phyloP scores from a whole-genome alignment of 805 yeast species.

The Hanseniaspora lindneri region DNA sequence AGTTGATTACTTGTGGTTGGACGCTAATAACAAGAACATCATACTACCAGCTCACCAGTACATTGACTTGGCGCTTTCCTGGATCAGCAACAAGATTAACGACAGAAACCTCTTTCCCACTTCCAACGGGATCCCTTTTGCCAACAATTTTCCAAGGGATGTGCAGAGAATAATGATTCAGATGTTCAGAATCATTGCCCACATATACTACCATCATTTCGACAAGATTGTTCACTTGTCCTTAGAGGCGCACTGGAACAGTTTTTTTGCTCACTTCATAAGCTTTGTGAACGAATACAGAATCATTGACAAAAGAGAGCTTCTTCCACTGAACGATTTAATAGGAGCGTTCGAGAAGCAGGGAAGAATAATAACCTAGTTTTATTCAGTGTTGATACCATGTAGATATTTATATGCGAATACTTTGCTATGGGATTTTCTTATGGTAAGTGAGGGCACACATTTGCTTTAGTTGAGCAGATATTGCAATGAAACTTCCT shows the following conservation, averaged over 20 bases:
- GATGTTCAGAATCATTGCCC: constrained; percentile 92
- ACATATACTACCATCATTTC: constrained; percentile 86
- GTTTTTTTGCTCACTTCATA: constrained; percentile 87
- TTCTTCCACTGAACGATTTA: constrained; percentile 65
- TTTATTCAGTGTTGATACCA: too few relatives aligned
- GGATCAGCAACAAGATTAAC: constrained; percentile 78
- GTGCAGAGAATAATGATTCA: constrained; percentile 80
- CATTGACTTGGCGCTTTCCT: constrained; percentile 79
- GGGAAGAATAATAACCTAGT: constrained; percentile 52
- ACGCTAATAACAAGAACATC: constrained; percentile 63
- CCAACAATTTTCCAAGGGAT: constrained; percentile 69
- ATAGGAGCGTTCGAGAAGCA: constrained; percentile 73
- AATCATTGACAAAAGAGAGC: constrained; percentile 64
- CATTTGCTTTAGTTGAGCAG: too few relatives aligned
- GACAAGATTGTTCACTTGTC: constrained; percentile 86
- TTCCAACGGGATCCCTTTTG: constrained; percentile 75
- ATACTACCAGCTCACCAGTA: constrained; percentile 87
- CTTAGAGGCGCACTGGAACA: constrained; percentile 95
- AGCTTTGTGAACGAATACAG: constrained; percentile 77
- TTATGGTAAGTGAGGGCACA: too few relatives aligned
- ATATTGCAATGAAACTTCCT: too few relatives aligned
- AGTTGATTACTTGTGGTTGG: constrained; percentile 84
- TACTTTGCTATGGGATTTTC: too few relatives aligned
- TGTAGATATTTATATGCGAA: too few relatives aligned
- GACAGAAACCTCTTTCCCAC: constrained; percentile 91